Base-by-base conservation (phyloP, 768 basidiomycete species). In the Auriscalpium microsporum region DNA sequence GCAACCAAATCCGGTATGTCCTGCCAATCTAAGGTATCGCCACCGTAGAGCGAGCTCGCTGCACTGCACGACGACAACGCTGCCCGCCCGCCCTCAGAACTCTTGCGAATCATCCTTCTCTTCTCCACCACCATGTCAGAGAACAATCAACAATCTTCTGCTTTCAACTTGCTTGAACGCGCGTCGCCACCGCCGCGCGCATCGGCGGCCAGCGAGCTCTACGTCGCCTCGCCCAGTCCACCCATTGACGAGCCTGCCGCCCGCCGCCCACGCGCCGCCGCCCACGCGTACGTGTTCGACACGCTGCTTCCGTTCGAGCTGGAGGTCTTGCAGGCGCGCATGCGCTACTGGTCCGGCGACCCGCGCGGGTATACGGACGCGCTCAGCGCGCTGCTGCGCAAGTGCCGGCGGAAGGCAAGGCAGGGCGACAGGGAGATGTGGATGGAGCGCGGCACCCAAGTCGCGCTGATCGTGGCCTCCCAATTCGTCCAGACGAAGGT, bases 271-370 rank as follows among this genome's bases (percentile, higher is more conserved):
- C n/a, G n/a, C n/a, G n/a, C 67, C 0, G 71, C 80, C 16, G 70
- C 80, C 1, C 83, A 80, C 19, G 67, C 70, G 45, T 82, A 80
- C 65, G 73, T 90, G 46, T 82, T 86, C 59, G 80, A 81, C 50
- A 72, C 74, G 54, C 48, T 86, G 58, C 71, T 85, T 62, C 79
- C 69, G 37, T 81, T 80, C 56, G 80, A 80, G 63, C 68, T 80
- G 63, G 75, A 73, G 53, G 84, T 92, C 51, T 83, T 91, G 73
- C 74, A 84, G 44, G 80, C 86, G 8, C 80, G 87, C 37, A 72
- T 89, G 28, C 81, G 80, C 64, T 92, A 90, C 65, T 93, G 90
- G 90, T 75, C 85, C 4, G 87, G 83, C 28, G 90, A 93, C 66
- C 76, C 81, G 64, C 80, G 87, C 78, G 85, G 82, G 2, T 88